Evolutionary conservation across 371 early-diverging fungal genomes (phyloP).

Genomic region (Zopfochytrium polystomum): DNA sequence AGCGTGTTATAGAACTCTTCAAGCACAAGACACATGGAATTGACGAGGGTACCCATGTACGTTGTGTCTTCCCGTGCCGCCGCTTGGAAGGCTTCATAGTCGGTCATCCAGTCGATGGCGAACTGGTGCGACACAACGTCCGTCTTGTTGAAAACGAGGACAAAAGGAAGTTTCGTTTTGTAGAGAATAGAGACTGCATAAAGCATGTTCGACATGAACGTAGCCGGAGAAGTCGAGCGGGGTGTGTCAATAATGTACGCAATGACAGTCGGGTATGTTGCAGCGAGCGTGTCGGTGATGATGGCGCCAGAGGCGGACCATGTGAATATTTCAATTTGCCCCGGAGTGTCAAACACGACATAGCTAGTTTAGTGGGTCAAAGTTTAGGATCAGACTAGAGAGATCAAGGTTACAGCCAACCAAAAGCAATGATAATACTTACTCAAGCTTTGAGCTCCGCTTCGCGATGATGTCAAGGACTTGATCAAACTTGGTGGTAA

Average conservation of each 20-base stretch:
- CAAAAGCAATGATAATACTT: too few species aligned
- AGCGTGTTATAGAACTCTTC: conserved; percentile 98
- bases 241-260: conserved; percentile 98
- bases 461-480: conserved; percentile 84
- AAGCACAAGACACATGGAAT: conserved; percentile 92
- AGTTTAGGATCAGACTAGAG: too few species aligned
- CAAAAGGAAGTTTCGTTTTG: conserved; percentile 92
- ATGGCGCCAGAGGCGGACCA: conserved; percentile 99
- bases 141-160: conserved; percentile 96
- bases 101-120: conserved; percentile 94
- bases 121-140: conserved; percentile 88
- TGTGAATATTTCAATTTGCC: conserved; percentile 99
- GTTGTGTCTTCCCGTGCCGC: conserved; percentile 62
- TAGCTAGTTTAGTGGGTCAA: conserved; percentile 62
- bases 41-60: conserved; percentile 90
- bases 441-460: conserved; percentile 68
- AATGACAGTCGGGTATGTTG: conserved; percentile 88
- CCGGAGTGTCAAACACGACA: conserved; percentile 98
- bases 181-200: conserved; percentile 95
- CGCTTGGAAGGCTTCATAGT: conserved; percentile 92
- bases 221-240: conserved; percentile 86
- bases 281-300: conserved; percentile 92
- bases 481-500: conserved; percentile 95
- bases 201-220: conserved; percentile 99
- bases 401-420: background rate